Conservation (phyloP, 306 rosid species). For the Amphicarpaea edgeworthii region DNA sequence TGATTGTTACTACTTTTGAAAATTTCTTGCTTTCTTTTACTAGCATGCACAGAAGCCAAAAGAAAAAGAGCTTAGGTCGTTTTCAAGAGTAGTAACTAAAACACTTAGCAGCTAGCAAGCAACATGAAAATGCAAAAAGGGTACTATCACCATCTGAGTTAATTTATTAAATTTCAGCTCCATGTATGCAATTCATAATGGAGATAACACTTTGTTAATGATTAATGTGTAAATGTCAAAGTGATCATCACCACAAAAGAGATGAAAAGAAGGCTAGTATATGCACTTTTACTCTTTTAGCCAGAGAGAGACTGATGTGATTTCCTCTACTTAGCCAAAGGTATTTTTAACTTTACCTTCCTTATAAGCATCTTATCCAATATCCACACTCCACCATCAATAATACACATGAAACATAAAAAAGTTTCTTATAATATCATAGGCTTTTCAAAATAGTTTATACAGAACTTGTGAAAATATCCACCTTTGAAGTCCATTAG, state of each 20-base stretch:
- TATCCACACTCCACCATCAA: background rate
- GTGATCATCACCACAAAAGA: background rate
- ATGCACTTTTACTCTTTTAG: background rate
- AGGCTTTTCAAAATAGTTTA: too few species aligned
- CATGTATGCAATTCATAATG: constrained; percentile 4
- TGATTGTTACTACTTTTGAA: background rate
- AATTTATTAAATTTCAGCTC: background rate
- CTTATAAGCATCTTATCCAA: constrained; percentile 16
- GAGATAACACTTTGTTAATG: constrained; percentile 1
- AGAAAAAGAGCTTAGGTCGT: background rate
- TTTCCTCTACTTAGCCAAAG: background rate
- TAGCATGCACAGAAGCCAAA: background rate
- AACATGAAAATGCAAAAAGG: background rate
- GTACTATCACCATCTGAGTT: constrained; percentile 8
- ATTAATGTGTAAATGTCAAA: constrained; percentile 1
- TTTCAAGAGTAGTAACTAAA: background rate
- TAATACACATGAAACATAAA: background rate
- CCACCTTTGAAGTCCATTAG: too few species aligned
- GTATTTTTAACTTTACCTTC: background rate
- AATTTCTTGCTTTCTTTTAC: background rate
- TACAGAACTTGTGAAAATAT: too few species aligned
- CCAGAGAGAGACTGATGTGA: background rate
- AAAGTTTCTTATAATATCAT: background rate
- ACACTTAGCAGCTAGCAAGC: background rate
- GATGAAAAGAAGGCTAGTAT: background rate